These are phyloP conservation scores for Microbotryum silenes-acaulis DNA, from an alignment of 1,284 basidiomycete species.

Conservation along the genomic window DNA sequence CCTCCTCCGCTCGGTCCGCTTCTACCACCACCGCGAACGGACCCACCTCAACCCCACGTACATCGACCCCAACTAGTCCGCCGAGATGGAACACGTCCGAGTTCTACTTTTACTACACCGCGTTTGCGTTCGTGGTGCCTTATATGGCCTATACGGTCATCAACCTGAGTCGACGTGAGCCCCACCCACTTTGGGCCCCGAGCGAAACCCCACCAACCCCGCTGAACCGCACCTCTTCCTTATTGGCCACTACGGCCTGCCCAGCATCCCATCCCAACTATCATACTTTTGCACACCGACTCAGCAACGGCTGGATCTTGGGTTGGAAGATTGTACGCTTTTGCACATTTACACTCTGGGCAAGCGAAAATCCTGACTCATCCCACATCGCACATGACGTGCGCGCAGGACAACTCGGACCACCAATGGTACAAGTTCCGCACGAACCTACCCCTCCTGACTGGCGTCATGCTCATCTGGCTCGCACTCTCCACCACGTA, in stretches of 20 bases:
- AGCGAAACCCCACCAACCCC: background rate
- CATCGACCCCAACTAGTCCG: background rate
- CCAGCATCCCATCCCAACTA: constrained; percentile 59
- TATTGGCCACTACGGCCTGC: background rate
- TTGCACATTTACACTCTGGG: background rate
- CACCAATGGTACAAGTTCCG: constrained; percentile 43
- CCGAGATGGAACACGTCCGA: constrained; percentile 69
- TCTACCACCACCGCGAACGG: background rate
- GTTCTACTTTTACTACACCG: constrained; percentile 68
- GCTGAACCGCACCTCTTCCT: background rate
- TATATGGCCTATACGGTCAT: constrained; percentile 74
- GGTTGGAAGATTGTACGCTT: constrained; percentile 44
- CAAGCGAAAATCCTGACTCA: background rate
- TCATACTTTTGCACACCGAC: constrained; percentile 50
- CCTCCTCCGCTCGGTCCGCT: background rate
- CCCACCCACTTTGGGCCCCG: background rate
- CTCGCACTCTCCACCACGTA: constrained; percentile 32
- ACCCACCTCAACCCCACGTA: background rate
- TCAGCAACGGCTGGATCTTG: constrained; percentile 53
- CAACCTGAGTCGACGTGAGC: constrained; percentile 64
- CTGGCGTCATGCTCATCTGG: constrained; percentile 36
- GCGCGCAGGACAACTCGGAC: constrained; percentile 42
- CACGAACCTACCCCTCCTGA: constrained; percentile 37
- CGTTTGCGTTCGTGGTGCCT: constrained; percentile 59
- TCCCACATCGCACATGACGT: background rate